Evolutionary conservation across 2,329 filamentous ascomycete species (phyloP), one percentile per base, ranked within the genome.

Genomic region (Penicillium brasilianum): DNA sequence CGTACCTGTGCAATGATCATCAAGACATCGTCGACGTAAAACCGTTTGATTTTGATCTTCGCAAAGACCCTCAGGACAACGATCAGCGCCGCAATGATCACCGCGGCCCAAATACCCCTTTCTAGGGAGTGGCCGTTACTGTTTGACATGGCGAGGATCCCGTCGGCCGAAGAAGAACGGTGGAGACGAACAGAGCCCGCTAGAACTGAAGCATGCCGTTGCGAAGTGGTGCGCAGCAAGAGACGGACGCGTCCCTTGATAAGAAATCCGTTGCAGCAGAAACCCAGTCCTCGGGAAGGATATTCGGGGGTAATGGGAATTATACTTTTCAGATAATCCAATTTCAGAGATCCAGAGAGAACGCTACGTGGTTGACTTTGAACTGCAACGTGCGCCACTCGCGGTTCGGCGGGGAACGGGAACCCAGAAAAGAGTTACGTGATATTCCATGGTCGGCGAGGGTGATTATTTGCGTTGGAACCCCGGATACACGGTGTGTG

Each of bases 11-110:
- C 67, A 10, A 73, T 18, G 34, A 74, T 61, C 71, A 74, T 74
- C 44, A 74, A 43, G 5, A 71, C 67, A 69, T 74, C 72, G 48
- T 74, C 72, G 13, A 68, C 43, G 28, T 63, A 57, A 43, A 74
- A 72, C 22, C 72, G 67, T 49, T 62, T 66, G 54, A 74, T 71
- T 55, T 72, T 73, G 48, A 73, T 50, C 59, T 74, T 74, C 8
- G 71, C 72, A 57, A 69, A 60, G 49, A 74, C 61, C 4, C 72
- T 58, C 7, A 74, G 58, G 13, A 68, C 50, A 28, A 73, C 61
- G 62, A 74, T 68, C 51, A 74, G 34, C 8, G 63, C 64, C 4
- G 71, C 65, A 39, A 73, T 66, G 55, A 57, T 65, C 30, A 70
- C 62, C 8, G 68, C 72, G n/a, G 59, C 70, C 72, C 72, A 74